phyloP scores from a whole-genome alignment of 2,329 filamentous ascomycete genomes.

The Colletotrichum salicis region DNA sequence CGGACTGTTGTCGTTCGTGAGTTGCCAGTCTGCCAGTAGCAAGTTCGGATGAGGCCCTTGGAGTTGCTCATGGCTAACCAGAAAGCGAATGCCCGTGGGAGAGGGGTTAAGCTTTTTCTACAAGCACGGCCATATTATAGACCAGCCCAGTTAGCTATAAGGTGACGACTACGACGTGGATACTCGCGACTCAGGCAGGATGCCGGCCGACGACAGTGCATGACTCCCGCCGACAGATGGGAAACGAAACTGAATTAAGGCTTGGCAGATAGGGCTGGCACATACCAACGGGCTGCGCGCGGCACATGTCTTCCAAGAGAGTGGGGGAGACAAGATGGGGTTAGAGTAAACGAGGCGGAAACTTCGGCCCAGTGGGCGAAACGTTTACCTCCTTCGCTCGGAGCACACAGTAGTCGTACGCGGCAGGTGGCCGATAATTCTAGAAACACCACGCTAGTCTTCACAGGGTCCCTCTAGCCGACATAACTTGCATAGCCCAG shows the following conservation, averaged over 20 bases:
- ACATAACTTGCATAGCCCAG: not conserved
- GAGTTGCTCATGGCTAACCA: not conserved
- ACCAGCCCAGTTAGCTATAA: too few relatives aligned
- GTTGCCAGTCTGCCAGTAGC: conserved; percentile 5
- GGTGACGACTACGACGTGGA: not conserved
- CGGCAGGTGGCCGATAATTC: not conserved
- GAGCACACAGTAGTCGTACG: not conserved
- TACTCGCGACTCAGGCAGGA: conserved; percentile 8
- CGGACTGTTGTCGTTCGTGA: conserved; percentile 8
- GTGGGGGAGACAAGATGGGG: not conserved
- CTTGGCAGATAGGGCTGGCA: not conserved
- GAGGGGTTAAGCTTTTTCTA: conserved; percentile 20
- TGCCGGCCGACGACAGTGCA: not conserved
- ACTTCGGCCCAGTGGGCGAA: not conserved
- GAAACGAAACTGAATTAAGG: not conserved
- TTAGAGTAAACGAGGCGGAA: conserved; percentile 13
- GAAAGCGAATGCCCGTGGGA: not conserved
- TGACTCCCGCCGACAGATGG: conserved; percentile 2
- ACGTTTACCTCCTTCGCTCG: not conserved
- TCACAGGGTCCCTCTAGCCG: not conserved
- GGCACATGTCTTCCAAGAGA: not conserved
- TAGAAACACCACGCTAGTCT: conserved; percentile 11
- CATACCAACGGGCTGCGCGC: not conserved
- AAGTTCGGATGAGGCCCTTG: conserved; percentile 24
- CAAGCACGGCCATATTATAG: not conserved